A percentile compares a stretch with the other conserved stretches of the same genome.
phyloP scores from a whole-genome alignment of 2,329 filamentous ascomycete genomes.

The Acrocalymma vagum region DNA sequence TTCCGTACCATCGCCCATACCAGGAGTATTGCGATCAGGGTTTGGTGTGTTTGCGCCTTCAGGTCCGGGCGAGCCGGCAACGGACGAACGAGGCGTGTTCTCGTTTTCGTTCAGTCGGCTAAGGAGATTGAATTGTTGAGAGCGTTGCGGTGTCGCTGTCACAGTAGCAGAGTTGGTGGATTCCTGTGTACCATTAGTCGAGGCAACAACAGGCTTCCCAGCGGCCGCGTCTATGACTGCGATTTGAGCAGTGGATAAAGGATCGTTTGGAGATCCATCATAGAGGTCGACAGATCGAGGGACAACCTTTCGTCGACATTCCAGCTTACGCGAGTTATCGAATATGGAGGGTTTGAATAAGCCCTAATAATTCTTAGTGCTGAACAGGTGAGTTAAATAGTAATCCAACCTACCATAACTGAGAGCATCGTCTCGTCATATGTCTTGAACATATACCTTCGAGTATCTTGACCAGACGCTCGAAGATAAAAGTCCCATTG shows the following conservation, averaged over 20 bases:
- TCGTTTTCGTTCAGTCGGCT: constrained; percentile 73
- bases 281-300: constrained; percentile 93
- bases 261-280: constrained; percentile 91
- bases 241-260: constrained; percentile 82
- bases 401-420: constrained; percentile 68
- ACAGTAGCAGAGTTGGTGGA: constrained; percentile 43
- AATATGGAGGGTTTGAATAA: constrained; percentile 90
- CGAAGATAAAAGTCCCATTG: constrained; percentile 90
- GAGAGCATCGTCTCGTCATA: constrained; percentile 97
- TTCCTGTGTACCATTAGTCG: constrained; percentile 46
- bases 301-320: constrained; percentile 80
- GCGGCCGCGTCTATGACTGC: constrained; percentile 65
- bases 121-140: constrained; percentile 74
- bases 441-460: constrained; percentile 94
- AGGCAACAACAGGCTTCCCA: constrained; percentile 40
- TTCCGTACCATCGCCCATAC: constrained; percentile 48
- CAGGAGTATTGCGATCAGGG: constrained; percentile 55
- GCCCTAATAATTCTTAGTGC: constrained; percentile 58
- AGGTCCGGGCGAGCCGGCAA: constrained; percentile 86
- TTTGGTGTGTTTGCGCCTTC: constrained; percentile 81
- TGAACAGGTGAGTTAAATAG: neutral
- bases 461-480: constrained; percentile 85
- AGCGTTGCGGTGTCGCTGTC: constrained; percentile 61
- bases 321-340: constrained; percentile 81
- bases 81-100: constrained; percentile 83